Base-by-base conservation (phyloP, 2,329 filamentous ascomycete species). In the Pyrenophora graminea region DNA sequence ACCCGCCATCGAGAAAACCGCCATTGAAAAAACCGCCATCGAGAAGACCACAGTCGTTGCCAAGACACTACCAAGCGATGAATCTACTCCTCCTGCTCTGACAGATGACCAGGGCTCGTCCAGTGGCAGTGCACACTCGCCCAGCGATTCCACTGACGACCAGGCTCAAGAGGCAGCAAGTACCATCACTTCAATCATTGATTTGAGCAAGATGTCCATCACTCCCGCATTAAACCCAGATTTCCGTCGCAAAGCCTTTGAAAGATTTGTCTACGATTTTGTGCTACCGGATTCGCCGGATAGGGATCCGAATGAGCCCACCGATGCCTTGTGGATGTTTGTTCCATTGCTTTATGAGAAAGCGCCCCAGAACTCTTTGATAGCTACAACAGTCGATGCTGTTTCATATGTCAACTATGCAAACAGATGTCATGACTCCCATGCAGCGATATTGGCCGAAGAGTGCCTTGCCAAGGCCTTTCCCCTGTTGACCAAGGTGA, bases 191-290 rank as follows among this genome's bases (percentile, higher is more conserved):
- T 19, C 54, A 3, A 49, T 40, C 15, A 34, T 39, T 15, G 45
- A 45, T 30, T 31, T 66, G 25, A 51, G 55, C 13, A 53, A 51
- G 10, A 49, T 64, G 13, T 53, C 50, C 9, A 61, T 65, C 6
- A 43, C 53, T 2, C 53, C 50, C 3, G 33, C 48, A 9, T 15
- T 56, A 1, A 49, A 53, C 9, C 55, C 61, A n/a, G 60, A 67
- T 32, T 51, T 69, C 6, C 56, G 59, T 9, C 62, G 53, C 1
- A 23, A 61, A 15, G 63, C 68, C n/a, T 70, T 68, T 31, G 62
- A 69, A 30, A 62, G 68, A 9, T 69, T 70, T 25, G 12, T 68
- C 2, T 70, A 69, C 40, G 68, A 71, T 36, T 71, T 70, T 45
- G 63, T 70, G 2, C 48, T 58, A 12, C 55, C 54, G 3, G 60